These are phyloP conservation scores for Curvularia sp. DNA, from an alignment of 2,329 filamentous ascomycete genomes.

Conservation along the genomic window DNA sequence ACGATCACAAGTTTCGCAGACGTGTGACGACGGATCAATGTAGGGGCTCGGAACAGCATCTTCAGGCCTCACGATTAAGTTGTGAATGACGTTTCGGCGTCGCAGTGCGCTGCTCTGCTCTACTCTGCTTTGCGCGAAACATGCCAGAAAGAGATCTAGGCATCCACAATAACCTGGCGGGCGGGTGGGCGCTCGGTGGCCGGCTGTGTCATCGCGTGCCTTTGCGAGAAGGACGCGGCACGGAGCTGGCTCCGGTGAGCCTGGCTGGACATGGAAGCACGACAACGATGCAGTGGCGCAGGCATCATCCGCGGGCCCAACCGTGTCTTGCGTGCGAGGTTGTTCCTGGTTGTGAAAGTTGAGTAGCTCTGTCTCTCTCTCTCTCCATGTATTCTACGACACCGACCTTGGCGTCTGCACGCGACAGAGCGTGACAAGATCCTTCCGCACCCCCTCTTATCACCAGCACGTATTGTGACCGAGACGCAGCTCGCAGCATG, in stretches of 20 bases:
- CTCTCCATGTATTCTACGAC: not conserved
- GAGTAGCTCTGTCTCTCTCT: not conserved
- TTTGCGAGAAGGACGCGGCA: conserved; percentile 3
- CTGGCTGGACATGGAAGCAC: not conserved
- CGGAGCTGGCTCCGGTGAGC: conserved; percentile 10
- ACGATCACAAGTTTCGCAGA: not conserved
- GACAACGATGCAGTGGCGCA: conserved; percentile 9
- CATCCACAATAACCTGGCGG: conserved; percentile 1
- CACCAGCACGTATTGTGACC: not conserved
- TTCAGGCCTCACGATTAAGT: conserved; percentile 8
- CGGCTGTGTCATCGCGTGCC: conserved; percentile 11
- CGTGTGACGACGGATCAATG: conserved; percentile 8
- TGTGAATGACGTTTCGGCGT: conserved; percentile 3
- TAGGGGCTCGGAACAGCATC: conserved; percentile 9
- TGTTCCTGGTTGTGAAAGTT: conserved; percentile 8
- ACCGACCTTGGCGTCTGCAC: not conserved
- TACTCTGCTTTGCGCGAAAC: not conserved
- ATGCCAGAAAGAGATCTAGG: conserved; percentile 12
- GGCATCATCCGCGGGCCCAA: conserved; percentile 13
- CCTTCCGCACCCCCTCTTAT: not conserved
- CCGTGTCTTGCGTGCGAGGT: conserved; percentile 10
- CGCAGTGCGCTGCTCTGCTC: not conserved
- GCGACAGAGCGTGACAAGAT: not conserved
- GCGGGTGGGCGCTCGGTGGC: conserved; percentile 9
- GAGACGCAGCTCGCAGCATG: conserved; percentile 3